Conservation (phyloP, 495 filamentous ascomycete species). For the Evernia prunastri region DNA sequence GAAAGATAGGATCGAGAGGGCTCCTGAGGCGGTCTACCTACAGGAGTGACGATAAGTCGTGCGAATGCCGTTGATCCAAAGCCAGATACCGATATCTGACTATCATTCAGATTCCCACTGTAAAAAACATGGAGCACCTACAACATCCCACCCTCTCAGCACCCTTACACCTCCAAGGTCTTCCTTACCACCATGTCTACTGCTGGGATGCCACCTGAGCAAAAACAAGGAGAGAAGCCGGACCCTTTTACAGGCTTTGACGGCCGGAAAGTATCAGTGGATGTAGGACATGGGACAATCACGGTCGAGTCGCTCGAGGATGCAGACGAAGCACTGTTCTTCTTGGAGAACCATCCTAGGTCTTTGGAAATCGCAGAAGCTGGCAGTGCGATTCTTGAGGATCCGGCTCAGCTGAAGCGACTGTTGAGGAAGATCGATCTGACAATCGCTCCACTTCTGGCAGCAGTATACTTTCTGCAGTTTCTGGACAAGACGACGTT, state of each 20-base stretch:
- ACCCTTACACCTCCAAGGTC: background rate
- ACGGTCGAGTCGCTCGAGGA: constrained; percentile 25
- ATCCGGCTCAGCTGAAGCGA: constrained; percentile 23
- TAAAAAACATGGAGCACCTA: background rate
- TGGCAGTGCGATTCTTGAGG: constrained; percentile 30
- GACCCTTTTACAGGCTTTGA: constrained; percentile 30
- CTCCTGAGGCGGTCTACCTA: background rate
- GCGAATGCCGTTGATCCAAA: background rate
- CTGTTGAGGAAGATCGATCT: constrained; percentile 40
- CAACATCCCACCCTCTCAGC: no score
- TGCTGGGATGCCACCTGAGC: background rate
- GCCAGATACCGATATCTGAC: constrained; percentile 9
- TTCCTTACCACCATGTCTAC: background rate
- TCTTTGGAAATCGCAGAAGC: constrained; percentile 26
- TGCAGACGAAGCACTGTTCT: constrained; percentile 31
- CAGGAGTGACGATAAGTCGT: background rate
- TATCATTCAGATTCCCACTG: background rate
- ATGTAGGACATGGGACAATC: constrained; percentile 1
- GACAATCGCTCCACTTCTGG: constrained; percentile 45
- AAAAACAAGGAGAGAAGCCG: constrained; percentile 17
- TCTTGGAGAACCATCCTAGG: constrained; percentile 29
- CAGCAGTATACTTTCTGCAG: constrained; percentile 60
- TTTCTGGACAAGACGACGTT: constrained; percentile 68
- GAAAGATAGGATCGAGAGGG: background rate
- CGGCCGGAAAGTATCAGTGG: constrained; percentile 25